Conservation (phyloP, 495 filamentous ascomycete species). For the Neurospora sublineolata region DNA sequence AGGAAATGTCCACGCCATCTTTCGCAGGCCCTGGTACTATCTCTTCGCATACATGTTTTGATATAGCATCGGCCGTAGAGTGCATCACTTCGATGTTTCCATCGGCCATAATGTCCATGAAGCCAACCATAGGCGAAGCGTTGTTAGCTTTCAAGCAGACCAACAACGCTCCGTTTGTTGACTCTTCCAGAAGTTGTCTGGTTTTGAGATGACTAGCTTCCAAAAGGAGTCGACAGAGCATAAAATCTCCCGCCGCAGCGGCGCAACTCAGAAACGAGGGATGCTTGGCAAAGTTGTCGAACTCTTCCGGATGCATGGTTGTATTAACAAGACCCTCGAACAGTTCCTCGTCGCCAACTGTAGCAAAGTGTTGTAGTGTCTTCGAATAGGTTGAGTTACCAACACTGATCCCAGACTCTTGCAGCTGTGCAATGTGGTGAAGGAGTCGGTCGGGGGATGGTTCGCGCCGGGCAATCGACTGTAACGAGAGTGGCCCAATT, state of each 20-base stretch:
- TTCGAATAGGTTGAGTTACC: conserved; percentile 46
- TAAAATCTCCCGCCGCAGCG: conserved; percentile 17
- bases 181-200: not conserved
- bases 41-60: conserved; percentile 4
- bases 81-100: conserved; percentile 4
- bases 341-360: conserved; percentile 41
- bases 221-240: conserved; percentile 18
- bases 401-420: conserved; percentile 46
- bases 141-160: not conserved
- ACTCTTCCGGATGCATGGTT: conserved; percentile 65
- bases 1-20: not conserved
- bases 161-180: conserved; percentile 5
- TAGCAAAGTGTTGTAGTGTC: conserved; percentile 47
- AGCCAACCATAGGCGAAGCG: conserved; percentile 3
- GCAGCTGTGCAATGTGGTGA: conserved; percentile 44
- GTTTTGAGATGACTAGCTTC: conserved; percentile 8
- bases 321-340: conserved; percentile 49
- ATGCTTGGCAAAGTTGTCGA: conserved; percentile 52
- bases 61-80: conserved; percentile 3
- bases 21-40: not conserved
- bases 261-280: conserved; percentile 24
- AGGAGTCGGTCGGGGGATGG: conserved; percentile 40
- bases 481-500: conserved; percentile 62
- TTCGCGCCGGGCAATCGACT: conserved; percentile 56
- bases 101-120: conserved; percentile 22